phyloP scores from a whole-genome alignment of 345 rosid species.

The Hibiscus trionum region DNA sequence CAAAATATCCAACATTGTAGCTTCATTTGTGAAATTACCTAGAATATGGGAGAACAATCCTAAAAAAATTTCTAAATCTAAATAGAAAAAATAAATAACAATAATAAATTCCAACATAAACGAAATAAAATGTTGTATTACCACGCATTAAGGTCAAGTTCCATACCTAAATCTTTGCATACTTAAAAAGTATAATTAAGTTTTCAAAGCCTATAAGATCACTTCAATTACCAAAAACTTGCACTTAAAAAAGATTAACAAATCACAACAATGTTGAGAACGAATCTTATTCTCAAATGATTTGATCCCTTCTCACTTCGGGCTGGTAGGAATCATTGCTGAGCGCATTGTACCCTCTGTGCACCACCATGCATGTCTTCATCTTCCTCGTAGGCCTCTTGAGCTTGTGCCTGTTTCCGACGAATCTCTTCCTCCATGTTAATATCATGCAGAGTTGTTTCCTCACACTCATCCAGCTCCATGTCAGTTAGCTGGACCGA shows the following conservation, averaged over 20 bases:
- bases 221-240: background rate
- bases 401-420: conserved; percentile 27
- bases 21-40: too few species aligned
- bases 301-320: background rate
- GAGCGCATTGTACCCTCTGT: conserved; percentile 59
- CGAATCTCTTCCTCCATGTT: conserved; percentile 62
- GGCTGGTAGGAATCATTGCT: conserved; percentile 25
- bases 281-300: conserved; percentile 14
- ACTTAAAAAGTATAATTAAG: background rate
- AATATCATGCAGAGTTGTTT: conserved; percentile 60
- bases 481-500: conserved; percentile 44
- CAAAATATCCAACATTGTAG: too few species aligned
- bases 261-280: conserved; percentile 6
- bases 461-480: conserved; percentile 80
- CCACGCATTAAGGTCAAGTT: background rate
- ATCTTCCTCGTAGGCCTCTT: conserved; percentile 47
- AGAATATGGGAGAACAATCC: background rate
- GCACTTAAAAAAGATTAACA: background rate
- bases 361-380: conserved; percentile 51
- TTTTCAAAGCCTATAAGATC: background rate
- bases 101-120: background rate
- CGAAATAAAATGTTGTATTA: background rate
- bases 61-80: background rate
- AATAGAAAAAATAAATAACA: background rate
- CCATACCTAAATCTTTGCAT: background rate